Evolutionary conservation across 805 yeast genomes (phyloP), one percentile per base, ranked within the genome.

Genomic region (Wickerhamiella lipophila): DNA sequence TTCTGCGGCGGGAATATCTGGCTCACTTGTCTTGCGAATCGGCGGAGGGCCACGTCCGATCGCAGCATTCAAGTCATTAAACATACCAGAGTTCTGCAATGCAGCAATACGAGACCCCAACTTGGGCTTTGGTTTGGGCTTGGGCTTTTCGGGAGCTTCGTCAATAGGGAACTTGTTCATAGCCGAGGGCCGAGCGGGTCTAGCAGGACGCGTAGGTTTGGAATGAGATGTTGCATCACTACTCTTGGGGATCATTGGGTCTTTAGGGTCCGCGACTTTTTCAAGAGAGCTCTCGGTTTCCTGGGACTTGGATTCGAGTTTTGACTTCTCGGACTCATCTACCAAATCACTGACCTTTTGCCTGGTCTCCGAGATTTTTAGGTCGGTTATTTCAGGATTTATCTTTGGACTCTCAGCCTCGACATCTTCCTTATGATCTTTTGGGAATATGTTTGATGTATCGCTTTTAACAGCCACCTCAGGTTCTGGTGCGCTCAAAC

Each of bases 11-110:
- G 42, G 27, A 51, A 43, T 21, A 40, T 57, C 46, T 56, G 15
- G 32, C 50, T 4, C 53, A 22, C 39, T 53, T 55, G 9, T 49
- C 49, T 15, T 55, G 22, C 19, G 48, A 32, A 11, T 27, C 39
- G 39, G 54, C 23, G 58, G 58, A 1, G 59, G 58, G 5, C 60
- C 60, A 8, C 50, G 46, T 2, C 59, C 51, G 8, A 58, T 54
- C 3, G 58, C 60, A 0, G 57, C 54, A 29, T 49, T 56, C 44
- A 58, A 44, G 22, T 57, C 54, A 6, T 55, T 56, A 18, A 56
- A 55, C 48, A 50, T 45, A 1, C 59, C 48, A 11, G 55, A 43
- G 39, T 36, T 29, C 26, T 50, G 55, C 25, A 55, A 19, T 1
- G 53, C 51, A 1, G 55, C 55, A 12, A 55, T 40, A 1, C 55